Base-by-base conservation (phyloP, 164 flowering plant genomes). In the Stephania yunnanensis region DNA sequence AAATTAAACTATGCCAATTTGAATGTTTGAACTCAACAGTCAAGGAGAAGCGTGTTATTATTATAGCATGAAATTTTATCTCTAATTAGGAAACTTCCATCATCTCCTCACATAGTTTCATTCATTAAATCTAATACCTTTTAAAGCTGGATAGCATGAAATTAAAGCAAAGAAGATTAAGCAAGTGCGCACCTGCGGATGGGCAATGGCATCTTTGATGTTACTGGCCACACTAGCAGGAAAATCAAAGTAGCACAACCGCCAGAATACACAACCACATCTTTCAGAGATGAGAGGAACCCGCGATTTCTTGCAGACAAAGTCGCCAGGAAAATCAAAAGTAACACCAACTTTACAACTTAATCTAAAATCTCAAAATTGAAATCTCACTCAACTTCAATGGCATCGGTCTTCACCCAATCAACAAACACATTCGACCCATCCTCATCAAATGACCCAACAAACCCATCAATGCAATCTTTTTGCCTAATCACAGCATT, bases 161-260 rank as follows among this genome's bases (percentile, higher is more conserved):
- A 25, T 25, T 25, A 67, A 5, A 71, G 42, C 5, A 12, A 17
- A 22, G n/a, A 71, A 48, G 22, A 1, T 13, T 7, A 22, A 17
- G 42, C 25, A 8, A 3, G 10, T 7, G 9, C 20, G 42, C 84
- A 93, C 97, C 98, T 95, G 99, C 31, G 99, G 98, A 84, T 95
- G 98, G 48, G 97, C 84, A 17, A 83, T 30, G 46, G 82, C 89
- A 69, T 81, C 97, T 77, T 84, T 77, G 74, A 72, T 71, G 78
- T 73, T 80, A 75, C 75, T 79, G 44, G 95, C 95, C 75, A 92
- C 87, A 71, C 87, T 74, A 78, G 80, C 65, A 11, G 97, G 99
- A 70, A 93, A 68, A 80, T 91, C 91, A 83, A 69, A 20, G 98
- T 95, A 72, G 99, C 95, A 86, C 98, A 93, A 17, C 85, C 99